A percentile compares a stretch with the other conserved stretches of the same genome.
These are phyloP conservation scores for Talaromyces sp. DNA, from an alignment of 2,329 filamentous ascomycete genomes.

Conservation along the genomic window DNA sequence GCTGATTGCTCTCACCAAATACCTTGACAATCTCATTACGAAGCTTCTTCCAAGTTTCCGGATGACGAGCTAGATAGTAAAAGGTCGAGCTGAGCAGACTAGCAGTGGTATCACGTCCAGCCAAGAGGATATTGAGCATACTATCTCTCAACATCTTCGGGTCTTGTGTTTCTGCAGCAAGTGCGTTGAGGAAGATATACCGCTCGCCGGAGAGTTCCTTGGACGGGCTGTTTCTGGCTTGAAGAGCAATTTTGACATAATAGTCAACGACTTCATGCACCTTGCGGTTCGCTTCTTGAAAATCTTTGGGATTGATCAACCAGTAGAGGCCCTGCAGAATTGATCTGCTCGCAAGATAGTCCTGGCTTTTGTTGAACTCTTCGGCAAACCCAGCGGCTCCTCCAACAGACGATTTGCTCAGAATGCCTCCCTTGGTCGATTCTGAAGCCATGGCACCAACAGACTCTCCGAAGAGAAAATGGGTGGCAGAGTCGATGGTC, in stretches of 20 bases:
- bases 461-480: constrained; percentile 61
- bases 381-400: constrained; percentile 5
- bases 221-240: constrained; percentile 18
- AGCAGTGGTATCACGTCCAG: constrained; percentile 52
- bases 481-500: constrained; percentile 62
- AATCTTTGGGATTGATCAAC: not conserved
- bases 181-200: constrained; percentile 47
- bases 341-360: not conserved
- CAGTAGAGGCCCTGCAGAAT: constrained; percentile 1
- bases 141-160: constrained; percentile 44
- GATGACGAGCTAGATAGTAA: constrained; percentile 25
- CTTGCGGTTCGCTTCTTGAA: not conserved
- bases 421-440: not conserved
- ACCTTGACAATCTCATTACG: constrained; percentile 19
- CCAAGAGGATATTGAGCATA: constrained; percentile 48
- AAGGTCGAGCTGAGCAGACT: constrained; percentile 41
- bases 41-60: constrained; percentile 20
- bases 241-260: constrained; percentile 66
- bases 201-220: constrained; percentile 10
- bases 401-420: not conserved
- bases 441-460: constrained; percentile 31
- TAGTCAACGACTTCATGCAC: constrained; percentile 21
- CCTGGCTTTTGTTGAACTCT: constrained; percentile 5
- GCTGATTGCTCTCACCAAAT: not conserved
- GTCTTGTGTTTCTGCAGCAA: constrained; percentile 43